phyloP scores from a whole-genome alignment of 2,329 filamentous ascomycete genomes.

The Colletotrichum paranaense region DNA sequence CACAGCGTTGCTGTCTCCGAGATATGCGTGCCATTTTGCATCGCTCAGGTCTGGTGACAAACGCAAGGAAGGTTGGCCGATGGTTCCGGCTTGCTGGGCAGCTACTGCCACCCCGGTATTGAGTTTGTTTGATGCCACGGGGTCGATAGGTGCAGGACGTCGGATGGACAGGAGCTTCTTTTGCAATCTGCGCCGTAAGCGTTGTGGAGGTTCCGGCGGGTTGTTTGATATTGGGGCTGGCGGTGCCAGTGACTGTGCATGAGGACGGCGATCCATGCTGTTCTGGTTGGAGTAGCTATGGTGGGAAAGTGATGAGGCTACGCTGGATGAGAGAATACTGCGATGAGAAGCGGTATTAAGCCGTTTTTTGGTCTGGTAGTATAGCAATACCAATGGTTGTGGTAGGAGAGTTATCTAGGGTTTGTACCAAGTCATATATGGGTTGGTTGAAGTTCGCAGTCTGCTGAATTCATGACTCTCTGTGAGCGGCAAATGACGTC shows the following conservation, averaged over 20 bases:
- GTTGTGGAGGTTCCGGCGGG: constrained; percentile 34
- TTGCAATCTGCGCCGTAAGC: constrained; percentile 41
- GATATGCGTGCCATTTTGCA: constrained; percentile 47
- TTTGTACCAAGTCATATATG: background rate
- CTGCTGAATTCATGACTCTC: background rate
- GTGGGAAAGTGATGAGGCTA: constrained; percentile 1
- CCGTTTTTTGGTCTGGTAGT: background rate
- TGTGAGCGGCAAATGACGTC: constrained; percentile 13
- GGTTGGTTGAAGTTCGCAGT: background rate
- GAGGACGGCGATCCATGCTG: constrained; percentile 38
- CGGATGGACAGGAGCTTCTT: constrained; percentile 43
- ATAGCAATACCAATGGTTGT: background rate
- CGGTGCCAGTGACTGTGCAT: constrained; percentile 38
- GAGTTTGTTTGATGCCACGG: constrained; percentile 36
- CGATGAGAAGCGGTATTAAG: background rate
- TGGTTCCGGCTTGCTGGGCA: constrained; percentile 29
- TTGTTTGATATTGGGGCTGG: constrained; percentile 32
- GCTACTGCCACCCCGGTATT: constrained; percentile 27
- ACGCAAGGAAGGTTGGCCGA: constrained; percentile 35
- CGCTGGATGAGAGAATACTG: too few species aligned
- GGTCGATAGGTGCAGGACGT: constrained; percentile 41
- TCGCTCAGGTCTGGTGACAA: constrained; percentile 47
- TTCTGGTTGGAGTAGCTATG: constrained; percentile 6
- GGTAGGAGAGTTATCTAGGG: background rate
- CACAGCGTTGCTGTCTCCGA: constrained; percentile 39